These are phyloP conservation scores for Solanum clarkiae DNA, from an alignment of 257 asterid genomes.

Conservation along the genomic window DNA sequence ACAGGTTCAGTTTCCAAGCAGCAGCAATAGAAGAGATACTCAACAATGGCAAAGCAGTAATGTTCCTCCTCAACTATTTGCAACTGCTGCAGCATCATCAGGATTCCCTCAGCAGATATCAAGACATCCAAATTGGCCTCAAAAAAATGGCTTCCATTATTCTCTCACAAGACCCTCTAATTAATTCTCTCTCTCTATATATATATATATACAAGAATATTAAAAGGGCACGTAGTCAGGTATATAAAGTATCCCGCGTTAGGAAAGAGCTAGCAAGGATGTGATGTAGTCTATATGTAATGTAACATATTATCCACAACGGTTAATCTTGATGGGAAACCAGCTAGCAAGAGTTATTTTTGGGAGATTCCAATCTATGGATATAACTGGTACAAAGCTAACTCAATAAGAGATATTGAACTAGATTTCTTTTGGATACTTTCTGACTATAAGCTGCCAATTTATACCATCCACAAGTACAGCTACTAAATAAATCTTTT, in stretches of 20 bases:
- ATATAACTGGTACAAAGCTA: background rate
- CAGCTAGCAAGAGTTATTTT: background rate
- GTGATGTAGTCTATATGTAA: background rate
- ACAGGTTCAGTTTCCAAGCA: constrained; percentile 37
- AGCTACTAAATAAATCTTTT: background rate
- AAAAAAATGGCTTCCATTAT: constrained; percentile 44
- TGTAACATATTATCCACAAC: background rate
- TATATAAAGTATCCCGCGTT: background rate
- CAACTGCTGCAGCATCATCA: constrained; percentile 97
- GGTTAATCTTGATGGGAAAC: background rate
- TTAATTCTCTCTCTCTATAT: background rate
- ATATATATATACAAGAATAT: background rate
- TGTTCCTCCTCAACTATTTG: constrained; percentile 22
- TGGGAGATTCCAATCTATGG: background rate
- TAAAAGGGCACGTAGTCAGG: no score
- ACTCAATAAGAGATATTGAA: background rate
- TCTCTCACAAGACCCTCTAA: constrained; percentile 42
- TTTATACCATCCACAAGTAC: background rate
- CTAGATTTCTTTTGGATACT: background rate
- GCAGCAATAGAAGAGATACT: constrained; percentile 14
- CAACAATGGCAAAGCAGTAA: constrained; percentile 24
- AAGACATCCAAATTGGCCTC: constrained; percentile 44
- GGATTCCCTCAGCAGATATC: constrained; percentile 61
- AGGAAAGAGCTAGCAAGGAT: background rate
- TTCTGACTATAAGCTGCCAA: background rate